phyloP scores from a whole-genome alignment of 2,329 filamentous ascomycete genomes.

The Cercospora zeina region DNA sequence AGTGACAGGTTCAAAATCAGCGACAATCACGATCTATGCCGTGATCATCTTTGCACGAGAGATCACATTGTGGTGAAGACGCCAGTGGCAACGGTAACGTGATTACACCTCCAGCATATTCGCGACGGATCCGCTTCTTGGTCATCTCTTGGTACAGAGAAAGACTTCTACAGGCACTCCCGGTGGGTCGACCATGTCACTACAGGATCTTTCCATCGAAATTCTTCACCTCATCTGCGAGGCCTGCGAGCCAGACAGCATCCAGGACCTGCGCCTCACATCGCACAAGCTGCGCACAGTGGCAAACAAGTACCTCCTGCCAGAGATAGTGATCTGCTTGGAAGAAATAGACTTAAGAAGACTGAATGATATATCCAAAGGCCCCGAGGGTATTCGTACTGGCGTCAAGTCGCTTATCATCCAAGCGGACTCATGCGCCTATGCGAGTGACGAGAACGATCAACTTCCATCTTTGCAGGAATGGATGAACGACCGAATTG shows the following conservation, averaged over 20 bases:
- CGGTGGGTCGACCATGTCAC: background rate
- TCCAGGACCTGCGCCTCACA: constrained; percentile 10
- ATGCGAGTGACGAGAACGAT: background rate
- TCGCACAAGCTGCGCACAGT: constrained; percentile 1
- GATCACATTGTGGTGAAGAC: background rate
- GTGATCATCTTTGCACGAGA: background rate
- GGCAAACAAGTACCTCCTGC: background rate
- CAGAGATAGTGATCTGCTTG: constrained; percentile 6
- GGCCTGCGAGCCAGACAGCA: background rate
- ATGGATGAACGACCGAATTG: background rate
- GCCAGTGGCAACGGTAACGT: background rate
- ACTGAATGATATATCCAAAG: background rate
- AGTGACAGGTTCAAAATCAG: too few species aligned
- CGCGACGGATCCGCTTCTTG: background rate
- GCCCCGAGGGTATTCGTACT: background rate
- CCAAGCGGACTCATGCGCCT: constrained; percentile 3
- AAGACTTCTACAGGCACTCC: too few species aligned
- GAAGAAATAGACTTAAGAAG: background rate
- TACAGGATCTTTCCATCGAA: constrained; percentile 5
- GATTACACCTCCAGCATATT: background rate
- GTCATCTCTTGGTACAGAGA: background rate
- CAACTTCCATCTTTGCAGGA: background rate
- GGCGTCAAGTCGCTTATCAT: constrained; percentile 3
- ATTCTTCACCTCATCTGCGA: constrained; percentile 11
- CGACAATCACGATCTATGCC: background rate